phyloP scores from a whole-genome alignment of 2,329 filamentous ascomycete genomes.

The Fusarium albidum region DNA sequence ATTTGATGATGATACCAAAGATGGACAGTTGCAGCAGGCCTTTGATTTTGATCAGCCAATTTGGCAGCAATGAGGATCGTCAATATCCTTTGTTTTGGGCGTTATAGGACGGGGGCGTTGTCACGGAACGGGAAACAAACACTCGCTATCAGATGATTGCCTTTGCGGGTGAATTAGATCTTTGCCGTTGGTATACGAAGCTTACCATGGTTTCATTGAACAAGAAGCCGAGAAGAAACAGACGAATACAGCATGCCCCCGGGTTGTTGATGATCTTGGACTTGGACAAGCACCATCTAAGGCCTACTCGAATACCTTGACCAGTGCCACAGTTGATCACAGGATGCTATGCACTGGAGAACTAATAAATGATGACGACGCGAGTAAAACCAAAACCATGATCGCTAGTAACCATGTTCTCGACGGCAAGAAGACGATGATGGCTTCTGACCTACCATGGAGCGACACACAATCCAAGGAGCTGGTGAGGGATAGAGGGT shows the following conservation, averaged over 20 bases:
- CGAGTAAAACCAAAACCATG: too few relatives aligned
- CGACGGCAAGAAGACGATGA: neutral
- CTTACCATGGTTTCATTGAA: neutral
- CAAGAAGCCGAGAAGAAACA: neutral
- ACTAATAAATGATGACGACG: too few relatives aligned
- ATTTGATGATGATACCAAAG: slow-evolving; percentile 16
- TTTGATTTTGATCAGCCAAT: slow-evolving; percentile 18
- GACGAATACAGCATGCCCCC: neutral
- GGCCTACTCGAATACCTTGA: too few relatives aligned
- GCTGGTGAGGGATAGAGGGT: neutral
- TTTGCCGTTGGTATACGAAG: neutral
- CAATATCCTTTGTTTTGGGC: slow-evolving; percentile 28
- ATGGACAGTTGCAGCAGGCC: slow-evolving; percentile 15
- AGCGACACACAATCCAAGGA: neutral
- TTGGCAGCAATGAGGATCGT: slow-evolving; percentile 15
- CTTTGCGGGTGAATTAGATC: slow-evolving; percentile 1
- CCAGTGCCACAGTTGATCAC: too few relatives aligned
- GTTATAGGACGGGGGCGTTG: slow-evolving; percentile 33
- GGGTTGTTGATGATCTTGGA: neutral
- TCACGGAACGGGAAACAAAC: slow-evolving; percentile 18
- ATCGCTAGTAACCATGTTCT: too few relatives aligned
- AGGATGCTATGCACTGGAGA: too few relatives aligned
- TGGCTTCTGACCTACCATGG: neutral
- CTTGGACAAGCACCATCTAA: too few relatives aligned
- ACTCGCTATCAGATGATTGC: slow-evolving; percentile 25